Conservation (phyloP, 345 rosid genomes). For the Dipteronia dyeriana region DNA sequence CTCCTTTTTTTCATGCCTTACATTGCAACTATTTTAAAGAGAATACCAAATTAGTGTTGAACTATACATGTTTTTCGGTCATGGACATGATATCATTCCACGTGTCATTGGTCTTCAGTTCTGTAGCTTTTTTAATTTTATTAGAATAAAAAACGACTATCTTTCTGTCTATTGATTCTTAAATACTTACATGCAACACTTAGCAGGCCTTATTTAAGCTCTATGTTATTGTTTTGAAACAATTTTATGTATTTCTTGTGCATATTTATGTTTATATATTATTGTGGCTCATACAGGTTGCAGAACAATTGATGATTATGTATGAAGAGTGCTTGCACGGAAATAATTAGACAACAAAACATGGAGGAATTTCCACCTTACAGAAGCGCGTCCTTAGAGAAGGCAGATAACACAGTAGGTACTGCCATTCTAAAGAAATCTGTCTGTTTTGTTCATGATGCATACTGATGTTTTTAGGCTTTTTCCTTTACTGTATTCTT, state of each 20-base stretch:
- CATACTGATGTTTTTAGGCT: not conserved
- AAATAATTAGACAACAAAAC: conserved; percentile 7
- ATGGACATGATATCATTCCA: too few relatives aligned
- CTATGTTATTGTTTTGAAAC: not conserved
- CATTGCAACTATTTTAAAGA: not conserved
- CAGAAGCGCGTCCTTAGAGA: not conserved
- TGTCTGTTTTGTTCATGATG: not conserved
- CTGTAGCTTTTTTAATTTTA: not conserved
- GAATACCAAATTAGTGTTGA: not conserved
- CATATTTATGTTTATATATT: not conserved
- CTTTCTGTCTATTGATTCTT: not conserved
- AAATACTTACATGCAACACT: not conserved
- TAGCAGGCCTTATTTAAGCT: not conserved
- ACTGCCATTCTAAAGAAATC: not conserved
- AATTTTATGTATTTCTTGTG: not conserved
- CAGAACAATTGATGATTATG: conserved; percentile 53
- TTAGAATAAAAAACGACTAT: not conserved
- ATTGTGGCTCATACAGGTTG: conserved; percentile 38
- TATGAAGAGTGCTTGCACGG: conserved; percentile 43
- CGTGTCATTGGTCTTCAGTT: too few relatives aligned
- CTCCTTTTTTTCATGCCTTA: too few relatives aligned
- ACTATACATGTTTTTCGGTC: not conserved
- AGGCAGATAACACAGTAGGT: not conserved
- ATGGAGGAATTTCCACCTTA: not conserved
- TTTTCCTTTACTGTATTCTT: not conserved